Evolutionary conservation across 768 basidiomycete species (phyloP).

Genomic region (Sistotremastrum suecicum): DNA sequence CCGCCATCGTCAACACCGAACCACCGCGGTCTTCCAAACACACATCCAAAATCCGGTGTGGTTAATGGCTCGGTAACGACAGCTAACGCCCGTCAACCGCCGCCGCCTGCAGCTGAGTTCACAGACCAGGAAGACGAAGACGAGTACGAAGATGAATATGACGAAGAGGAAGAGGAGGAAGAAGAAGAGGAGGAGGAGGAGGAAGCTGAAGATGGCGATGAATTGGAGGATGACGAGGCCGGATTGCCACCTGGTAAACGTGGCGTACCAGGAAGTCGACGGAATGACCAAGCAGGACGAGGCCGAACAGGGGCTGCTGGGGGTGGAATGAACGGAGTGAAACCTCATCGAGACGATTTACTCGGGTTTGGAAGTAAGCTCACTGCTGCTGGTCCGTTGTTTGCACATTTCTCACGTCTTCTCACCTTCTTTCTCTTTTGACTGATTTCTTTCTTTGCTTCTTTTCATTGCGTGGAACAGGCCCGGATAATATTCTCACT

Average conservation of each 20-base stretch:
- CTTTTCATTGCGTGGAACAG: slow-evolving; percentile 18
- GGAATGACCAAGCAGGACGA: slow-evolving; percentile 49
- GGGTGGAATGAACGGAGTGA: slow-evolving; percentile 30
- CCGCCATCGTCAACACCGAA: slow-evolving; percentile 8
- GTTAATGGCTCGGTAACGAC: slow-evolving; percentile 20
- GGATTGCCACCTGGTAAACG: too few species aligned
- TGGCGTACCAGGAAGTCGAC: slow-evolving; percentile 43
- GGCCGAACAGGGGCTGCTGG: slow-evolving; percentile 34
- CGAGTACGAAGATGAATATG: slow-evolving; percentile 39
- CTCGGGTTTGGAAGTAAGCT: slow-evolving; percentile 73
- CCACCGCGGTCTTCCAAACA: slow-evolving; percentile 7
- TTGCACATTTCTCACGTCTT: slow-evolving; percentile 4
- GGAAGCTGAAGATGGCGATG: slow-evolving; percentile 42
- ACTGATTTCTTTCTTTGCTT: slow-evolving; percentile 11
- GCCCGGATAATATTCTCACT: slow-evolving; percentile 88
- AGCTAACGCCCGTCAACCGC: slow-evolving; percentile 9
- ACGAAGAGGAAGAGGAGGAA: slow-evolving; percentile 34
- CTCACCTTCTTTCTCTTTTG: slow-evolving; percentile 7
- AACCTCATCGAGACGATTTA: slow-evolving; percentile 45
- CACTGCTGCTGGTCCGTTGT: slow-evolving; percentile 59
- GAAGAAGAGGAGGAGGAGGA: slow-evolving; percentile 41
- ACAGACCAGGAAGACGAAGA: slow-evolving; percentile 37
- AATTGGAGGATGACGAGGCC: slow-evolving; percentile 49
- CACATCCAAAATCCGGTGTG: slow-evolving; percentile 15
- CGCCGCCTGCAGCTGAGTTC: slow-evolving; percentile 25